A percentile compares a stretch with the other conserved stretches of the same genome.
phyloP scores from a whole-genome alignment of 2,329 filamentous ascomycete genomes.

The Fusarium succisae region DNA sequence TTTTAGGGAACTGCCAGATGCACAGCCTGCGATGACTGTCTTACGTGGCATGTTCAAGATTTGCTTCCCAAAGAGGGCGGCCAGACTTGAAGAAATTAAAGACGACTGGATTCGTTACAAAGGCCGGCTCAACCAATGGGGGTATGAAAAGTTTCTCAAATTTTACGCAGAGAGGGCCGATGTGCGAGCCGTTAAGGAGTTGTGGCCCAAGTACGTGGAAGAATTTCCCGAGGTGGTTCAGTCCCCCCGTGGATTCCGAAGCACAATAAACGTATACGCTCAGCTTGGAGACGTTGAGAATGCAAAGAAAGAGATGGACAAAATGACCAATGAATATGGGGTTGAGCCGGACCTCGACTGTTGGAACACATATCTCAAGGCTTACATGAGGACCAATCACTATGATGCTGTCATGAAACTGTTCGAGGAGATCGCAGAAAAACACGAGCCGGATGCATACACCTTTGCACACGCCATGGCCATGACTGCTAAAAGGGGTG shows the following conservation, averaged over 20 bases:
- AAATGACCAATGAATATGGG: constrained; percentile 65
- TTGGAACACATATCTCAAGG: constrained; percentile 83
- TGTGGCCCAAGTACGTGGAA: constrained; percentile 57
- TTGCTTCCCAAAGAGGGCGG: constrained; percentile 49
- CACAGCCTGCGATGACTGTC: constrained; percentile 49
- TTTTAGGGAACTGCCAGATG: constrained; percentile 55
- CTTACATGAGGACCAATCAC: constrained; percentile 72
- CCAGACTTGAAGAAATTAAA: constrained; percentile 57
- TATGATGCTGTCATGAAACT: constrained; percentile 70
- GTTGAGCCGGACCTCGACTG: constrained; percentile 66
- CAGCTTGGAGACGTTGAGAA: constrained; percentile 70
- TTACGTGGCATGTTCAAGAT: constrained; percentile 58
- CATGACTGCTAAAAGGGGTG: constrained; percentile 75
- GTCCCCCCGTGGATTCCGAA: constrained; percentile 56
- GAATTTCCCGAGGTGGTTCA: constrained; percentile 49
- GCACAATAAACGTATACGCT: constrained; percentile 77
- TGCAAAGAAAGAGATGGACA: constrained; percentile 68
- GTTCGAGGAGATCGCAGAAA: constrained; percentile 68
- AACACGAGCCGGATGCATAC: constrained; percentile 64
- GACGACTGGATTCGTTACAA: constrained; percentile 59
- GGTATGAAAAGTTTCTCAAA: constrained; percentile 59
- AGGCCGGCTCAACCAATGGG: constrained; percentile 53
- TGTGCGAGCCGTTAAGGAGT: constrained; percentile 53
- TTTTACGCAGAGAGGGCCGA: constrained; percentile 61
- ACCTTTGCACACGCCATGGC: constrained; percentile 80